Percentiles rank a stretch among this genome's conserved stretches.
Conservation (phyloP, 129 eudicot species). For the Saposhnikovia divaricata region DNA sequence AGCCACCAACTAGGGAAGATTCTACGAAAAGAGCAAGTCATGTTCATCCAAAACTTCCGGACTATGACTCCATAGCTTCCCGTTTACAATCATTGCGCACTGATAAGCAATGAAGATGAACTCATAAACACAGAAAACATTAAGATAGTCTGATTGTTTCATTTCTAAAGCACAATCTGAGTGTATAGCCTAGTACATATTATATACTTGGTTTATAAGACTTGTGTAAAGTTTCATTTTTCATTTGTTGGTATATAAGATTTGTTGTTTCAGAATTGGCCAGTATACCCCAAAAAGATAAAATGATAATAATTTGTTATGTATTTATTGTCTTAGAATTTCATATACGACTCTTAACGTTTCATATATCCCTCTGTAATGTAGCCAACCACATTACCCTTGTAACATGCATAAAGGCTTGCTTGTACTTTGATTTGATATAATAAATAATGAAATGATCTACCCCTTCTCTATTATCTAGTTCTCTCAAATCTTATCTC, state of each 20-base stretch:
- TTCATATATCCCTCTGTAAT: too few relatives aligned
- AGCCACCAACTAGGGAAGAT: slow-evolving; percentile 25
- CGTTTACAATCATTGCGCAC: slow-evolving; percentile 40
- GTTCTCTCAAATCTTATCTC: too few relatives aligned
- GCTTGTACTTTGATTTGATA: too few relatives aligned
- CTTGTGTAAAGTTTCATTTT: not conserved
- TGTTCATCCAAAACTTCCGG: slow-evolving; percentile 94
- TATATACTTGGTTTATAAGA: not conserved
- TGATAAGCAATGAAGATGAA: not conserved
- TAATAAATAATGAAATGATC: too few relatives aligned
- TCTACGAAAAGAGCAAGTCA: slow-evolving; percentile 52
- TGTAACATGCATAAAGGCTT: too few relatives aligned
- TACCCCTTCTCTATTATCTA: too few relatives aligned
- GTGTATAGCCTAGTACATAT: not conserved
- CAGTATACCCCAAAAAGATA: too few relatives aligned
- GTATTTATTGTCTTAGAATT: too few relatives aligned
- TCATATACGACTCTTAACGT: too few relatives aligned
- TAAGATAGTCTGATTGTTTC: not conserved
- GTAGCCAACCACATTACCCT: too few relatives aligned
- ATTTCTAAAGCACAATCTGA: not conserved
- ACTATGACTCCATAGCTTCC: slow-evolving; percentile 51
- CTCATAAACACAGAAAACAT: not conserved
- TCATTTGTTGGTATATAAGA: not conserved
- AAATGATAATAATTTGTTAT: too few relatives aligned
- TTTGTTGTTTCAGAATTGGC: too few relatives aligned